Evolutionary conservation across 1,284 basidiomycete species (phyloP).

Genomic region (Rugosomyces carneus): DNA sequence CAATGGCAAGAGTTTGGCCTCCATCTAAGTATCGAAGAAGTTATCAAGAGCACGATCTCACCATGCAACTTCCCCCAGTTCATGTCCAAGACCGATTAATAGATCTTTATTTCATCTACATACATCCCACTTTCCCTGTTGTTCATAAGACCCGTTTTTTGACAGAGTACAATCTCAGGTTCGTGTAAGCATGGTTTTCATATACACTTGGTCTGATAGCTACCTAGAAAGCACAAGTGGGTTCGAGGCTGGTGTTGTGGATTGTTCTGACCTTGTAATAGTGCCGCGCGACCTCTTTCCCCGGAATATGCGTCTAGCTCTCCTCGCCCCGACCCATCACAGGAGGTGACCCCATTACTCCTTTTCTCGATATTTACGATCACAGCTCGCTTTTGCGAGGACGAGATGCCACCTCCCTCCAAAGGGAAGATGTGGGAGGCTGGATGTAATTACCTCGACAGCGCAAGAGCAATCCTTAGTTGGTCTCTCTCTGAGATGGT

Average conservation of each 20-base stretch:
- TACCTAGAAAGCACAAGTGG: conserved; percentile 18
- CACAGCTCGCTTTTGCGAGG: conserved; percentile 63
- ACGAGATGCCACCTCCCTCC: conserved; percentile 36
- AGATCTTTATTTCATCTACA: conserved; percentile 73
- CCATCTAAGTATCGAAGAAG: conserved; percentile 39
- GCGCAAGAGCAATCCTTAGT: conserved; percentile 69
- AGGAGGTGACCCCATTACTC: conserved; percentile 63
- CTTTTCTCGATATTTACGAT: conserved; percentile 76
- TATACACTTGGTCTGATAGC: not conserved
- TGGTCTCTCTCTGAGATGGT: conserved; percentile 14
- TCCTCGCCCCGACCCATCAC: conserved; percentile 45
- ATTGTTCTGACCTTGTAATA: not conserved
- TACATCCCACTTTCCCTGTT: conserved; percentile 74
- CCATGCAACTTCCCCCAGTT: conserved; percentile 47
- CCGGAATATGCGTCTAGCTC: conserved; percentile 18
- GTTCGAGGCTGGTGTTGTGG: not conserved
- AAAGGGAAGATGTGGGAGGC: conserved; percentile 67
- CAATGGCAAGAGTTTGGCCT: conserved; percentile 73
- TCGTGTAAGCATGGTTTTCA: conserved; percentile 17
- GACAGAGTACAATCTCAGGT: conserved; percentile 56
- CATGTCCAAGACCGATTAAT: conserved; percentile 63
- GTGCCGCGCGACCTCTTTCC: conserved; percentile 13
- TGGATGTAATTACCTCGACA: conserved; percentile 60
- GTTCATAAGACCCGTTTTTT: conserved; percentile 70
- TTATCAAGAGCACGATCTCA: conserved; percentile 38